Conservation (phyloP, 2,329 filamentous ascomycete species). For the Cordyceps javanica region DNA sequence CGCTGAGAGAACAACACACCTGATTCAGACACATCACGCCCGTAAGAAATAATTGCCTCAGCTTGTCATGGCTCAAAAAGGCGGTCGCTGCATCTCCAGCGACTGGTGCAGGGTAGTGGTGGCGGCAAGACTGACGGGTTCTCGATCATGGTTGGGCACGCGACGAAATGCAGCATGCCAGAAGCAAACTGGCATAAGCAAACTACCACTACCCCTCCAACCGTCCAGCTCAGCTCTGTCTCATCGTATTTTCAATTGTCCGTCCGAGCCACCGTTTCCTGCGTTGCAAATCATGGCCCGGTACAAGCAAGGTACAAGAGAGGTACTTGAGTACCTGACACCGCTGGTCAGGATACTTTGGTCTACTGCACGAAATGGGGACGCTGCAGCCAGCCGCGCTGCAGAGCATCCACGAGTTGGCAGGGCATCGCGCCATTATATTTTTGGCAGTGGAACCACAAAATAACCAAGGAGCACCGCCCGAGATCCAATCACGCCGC, state of each 20-base stretch:
- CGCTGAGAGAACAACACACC: background rate
- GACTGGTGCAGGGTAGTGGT: background rate
- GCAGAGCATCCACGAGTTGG: background rate
- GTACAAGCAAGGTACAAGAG: background rate
- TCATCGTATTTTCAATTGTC: background rate
- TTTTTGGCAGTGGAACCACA: constrained; percentile 6
- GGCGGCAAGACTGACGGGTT: background rate
- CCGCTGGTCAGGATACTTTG: background rate
- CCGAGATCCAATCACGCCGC: constrained; percentile 4
- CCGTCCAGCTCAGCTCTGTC: background rate
- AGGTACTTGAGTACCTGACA: background rate
- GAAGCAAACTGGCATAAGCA: background rate
- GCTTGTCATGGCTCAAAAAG: background rate
- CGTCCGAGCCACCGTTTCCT: background rate
- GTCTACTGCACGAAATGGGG: background rate
- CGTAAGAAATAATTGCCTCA: constrained; percentile 1
- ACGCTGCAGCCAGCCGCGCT: constrained; percentile 1
- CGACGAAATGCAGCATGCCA: no score
- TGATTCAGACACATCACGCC: background rate
- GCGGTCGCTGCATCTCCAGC: background rate
- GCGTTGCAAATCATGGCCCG: background rate
- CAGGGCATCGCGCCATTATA: background rate
- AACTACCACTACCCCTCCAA: background rate
- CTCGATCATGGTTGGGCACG: background rate
- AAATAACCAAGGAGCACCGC: background rate